phyloP scores from a whole-genome alignment of 108 stramenopile species.

The Skeletonema marinoi region DNA sequence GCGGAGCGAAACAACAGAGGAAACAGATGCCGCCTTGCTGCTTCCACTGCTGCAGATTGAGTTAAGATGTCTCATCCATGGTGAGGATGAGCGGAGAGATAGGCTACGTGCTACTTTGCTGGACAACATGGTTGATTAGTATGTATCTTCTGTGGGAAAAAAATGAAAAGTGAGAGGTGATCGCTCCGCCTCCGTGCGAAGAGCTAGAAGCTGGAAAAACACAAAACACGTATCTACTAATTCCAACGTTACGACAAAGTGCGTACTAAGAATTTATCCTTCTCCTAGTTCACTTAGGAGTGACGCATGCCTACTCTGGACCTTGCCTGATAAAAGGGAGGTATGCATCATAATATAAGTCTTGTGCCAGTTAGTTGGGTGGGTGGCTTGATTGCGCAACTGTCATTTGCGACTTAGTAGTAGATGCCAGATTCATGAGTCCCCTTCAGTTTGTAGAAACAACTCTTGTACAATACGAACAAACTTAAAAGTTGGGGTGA shows the following conservation, averaged over 20 bases:
- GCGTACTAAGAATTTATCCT: neutral
- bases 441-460: too few species aligned
- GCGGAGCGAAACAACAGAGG: conserved; percentile 7
- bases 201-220: neutral
- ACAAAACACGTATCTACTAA: neutral
- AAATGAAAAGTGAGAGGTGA: neutral
- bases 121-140: neutral
- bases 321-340: too few species aligned
- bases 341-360: too few species aligned
- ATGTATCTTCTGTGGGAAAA: neutral
- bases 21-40: neutral
- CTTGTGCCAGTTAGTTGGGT: too few species aligned
- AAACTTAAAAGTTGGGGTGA: too few species aligned
- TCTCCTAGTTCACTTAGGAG: neutral
- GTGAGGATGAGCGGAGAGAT: conserved; percentile 17
- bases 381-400: too few species aligned
- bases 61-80: conserved; percentile 47
- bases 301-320: too few species aligned
- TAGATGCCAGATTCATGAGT: too few species aligned
- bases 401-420: too few species aligned
- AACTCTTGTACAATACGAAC: too few species aligned
- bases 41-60: conserved; percentile 39
- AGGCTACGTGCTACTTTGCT: neutral
- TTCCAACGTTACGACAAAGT: too few species aligned
- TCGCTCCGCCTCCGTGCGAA: neutral